Base-by-base conservation (phyloP, 2,329 filamentous ascomycete species). In the Trichoderma sp. region DNA sequence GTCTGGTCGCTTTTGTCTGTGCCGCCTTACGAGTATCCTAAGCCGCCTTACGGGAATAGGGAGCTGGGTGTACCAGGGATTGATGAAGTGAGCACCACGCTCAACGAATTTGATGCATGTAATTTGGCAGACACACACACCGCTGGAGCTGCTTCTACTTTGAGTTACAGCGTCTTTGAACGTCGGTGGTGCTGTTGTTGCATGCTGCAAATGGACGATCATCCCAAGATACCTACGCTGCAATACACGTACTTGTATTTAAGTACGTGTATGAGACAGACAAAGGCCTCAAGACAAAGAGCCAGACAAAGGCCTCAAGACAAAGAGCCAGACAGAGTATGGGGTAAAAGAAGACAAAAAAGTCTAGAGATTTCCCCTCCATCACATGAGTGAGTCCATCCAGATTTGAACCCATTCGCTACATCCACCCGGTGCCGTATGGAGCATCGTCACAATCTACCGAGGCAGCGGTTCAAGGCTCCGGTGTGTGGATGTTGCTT, bases 391-490 rank as follows among this genome's bases (percentile, higher is more conserved):
- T 21, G n/a, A 53, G 45, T 18, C 6, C 38, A 41, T 41, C 38
- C 6, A 41, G 38, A 41, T 18, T 38, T 41, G 38, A 53, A 12
- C n/a, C 45, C 9, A 24, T 53, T 53, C 45, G 45, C n/a, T 24
- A 53, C 45, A n/a, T 53, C 18, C 45, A 27, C 64, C 64, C 64
- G 64, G 38, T 50, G 64, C 24, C 64, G 62, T 24, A 64, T 56
- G 68, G 68, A 62, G 50, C 50, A 69, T 31, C 65, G 31, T 59
- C 50, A 59, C 66, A 38, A 59, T 38, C 50, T 69, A 69, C 66
- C 66, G 66, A 69, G 50, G 66, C 53, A 59, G 66, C 66, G 66
- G 68, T 71, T 62, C 68, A 24, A 21, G 45, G 45, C 9, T 53
- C 45, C n/a, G 45, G n/a, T 53, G 38, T 38, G 38, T 41, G 6